These are phyloP conservation scores for Halenospora varia DNA, from an alignment of 495 filamentous ascomycete genomes.

Conservation along the genomic window DNA sequence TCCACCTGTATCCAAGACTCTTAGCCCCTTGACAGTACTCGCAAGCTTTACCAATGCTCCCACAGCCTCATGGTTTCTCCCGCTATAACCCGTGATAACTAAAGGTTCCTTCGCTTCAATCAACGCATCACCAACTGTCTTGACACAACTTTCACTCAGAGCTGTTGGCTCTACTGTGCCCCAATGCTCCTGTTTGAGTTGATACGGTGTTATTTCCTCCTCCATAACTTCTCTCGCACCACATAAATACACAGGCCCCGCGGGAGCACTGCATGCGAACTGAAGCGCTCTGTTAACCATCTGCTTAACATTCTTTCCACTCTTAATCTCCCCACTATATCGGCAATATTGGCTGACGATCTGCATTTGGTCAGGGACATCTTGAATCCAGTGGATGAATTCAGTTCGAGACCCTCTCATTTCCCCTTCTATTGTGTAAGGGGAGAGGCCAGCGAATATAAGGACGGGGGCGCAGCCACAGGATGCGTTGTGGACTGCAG, in stretches of 20 bases:
- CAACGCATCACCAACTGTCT: slow-evolving; percentile 64
- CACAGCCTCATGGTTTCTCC: slow-evolving; percentile 66
- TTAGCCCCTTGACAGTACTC: slow-evolving; percentile 66
- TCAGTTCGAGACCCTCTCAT: slow-evolving; percentile 80
- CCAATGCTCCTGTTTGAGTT: slow-evolving; percentile 65
- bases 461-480: slow-evolving; percentile 79
- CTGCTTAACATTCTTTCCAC: slow-evolving; percentile 87
- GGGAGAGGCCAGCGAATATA: slow-evolving; percentile 83
- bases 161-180: slow-evolving; percentile 66
- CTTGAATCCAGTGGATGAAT: slow-evolving; percentile 95
- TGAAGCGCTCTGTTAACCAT: slow-evolving; percentile 85
- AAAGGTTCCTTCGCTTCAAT: slow-evolving; percentile 68
- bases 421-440: slow-evolving; percentile 86
- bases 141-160: slow-evolving; percentile 57
- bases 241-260: slow-evolving; percentile 79
- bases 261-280: slow-evolving; percentile 73
- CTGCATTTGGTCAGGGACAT: slow-evolving; percentile 87
- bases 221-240: slow-evolving; percentile 87
- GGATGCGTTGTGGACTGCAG: slow-evolving; percentile 84
- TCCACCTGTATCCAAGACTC: slow-evolving; percentile 81
- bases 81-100: slow-evolving; percentile 75
- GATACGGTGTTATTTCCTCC: slow-evolving; percentile 79
- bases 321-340: slow-evolving; percentile 81
- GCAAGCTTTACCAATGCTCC: slow-evolving; percentile 69
- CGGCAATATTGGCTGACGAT: slow-evolving; percentile 89